Base-by-base conservation (phyloP, 768 basidiomycete species). In the Kwoniella newhampshirensis region DNA sequence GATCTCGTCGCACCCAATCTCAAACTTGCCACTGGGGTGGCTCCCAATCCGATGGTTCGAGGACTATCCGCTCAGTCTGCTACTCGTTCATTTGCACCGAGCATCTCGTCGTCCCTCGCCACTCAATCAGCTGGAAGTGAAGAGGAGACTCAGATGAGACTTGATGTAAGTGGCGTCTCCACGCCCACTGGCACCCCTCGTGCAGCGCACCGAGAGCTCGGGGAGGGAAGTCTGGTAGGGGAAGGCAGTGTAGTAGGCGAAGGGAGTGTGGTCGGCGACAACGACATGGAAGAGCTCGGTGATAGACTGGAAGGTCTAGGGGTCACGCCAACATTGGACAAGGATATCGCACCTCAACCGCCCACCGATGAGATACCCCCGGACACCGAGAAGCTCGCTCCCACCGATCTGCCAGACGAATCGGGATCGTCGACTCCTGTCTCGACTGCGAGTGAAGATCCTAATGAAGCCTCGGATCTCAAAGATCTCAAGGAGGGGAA, bases 101-200 rank as follows among this genome's bases (percentile, higher is more conserved):
- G 51, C 20, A 46, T 63, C 25, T 59, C 57, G 9, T 59, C 57
- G 17, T 55, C 57, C 1, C 49, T 59, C 5, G 49, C 50, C 5
- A 36, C 52, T 1, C 52, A 59, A 25, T 60, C 62, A 9, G 44
- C 54, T 13, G 66, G 58, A 2, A 58, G 55, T 27, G 66, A 63
- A 27, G 61, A 67, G 25, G 46, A 59, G 27, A 36, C 36, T 8
- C 46, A 62, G 54, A 67, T 67, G 65, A 66, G 64, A 64, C 49
- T 58, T 21, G 71, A 68, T 51, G 71, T 73, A 1, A 63, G 60
- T 26, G 71, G 68, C 3, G 63, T 73, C 5, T 65, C 62, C 7
- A 73, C 71, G 9, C 71, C 71, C 2, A 64, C 53, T 17, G 66
- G 68, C 1, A 73, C 71, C 6, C 71, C 71, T 11, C 57, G 56